Evolutionary conservation across 768 basidiomycete genomes (phyloP), one percentile per base, ranked within the genome.

Genomic region (Pisolithus microcarpus): DNA sequence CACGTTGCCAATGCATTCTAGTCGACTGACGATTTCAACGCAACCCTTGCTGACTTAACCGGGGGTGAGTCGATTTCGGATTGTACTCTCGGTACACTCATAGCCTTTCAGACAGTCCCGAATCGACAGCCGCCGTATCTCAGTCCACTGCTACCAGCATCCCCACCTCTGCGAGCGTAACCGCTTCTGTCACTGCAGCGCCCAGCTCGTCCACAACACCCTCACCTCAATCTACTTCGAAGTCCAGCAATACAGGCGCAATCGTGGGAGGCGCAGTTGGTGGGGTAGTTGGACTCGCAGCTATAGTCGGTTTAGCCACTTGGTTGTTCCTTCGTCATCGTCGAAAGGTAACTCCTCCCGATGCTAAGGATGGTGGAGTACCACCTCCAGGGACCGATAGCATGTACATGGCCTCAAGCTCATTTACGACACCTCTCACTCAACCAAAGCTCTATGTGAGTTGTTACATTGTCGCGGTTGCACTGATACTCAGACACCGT

Each of bases 201-300:
- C 44, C 61, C n/a, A 13, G 45, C 16, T 50, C 56, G 2, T 13
- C 52, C 18, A 45, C 56, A 26, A 6, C 57, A 5, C 44, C 34
- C 11, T 3, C 61, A 21, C 28, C 51, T 7, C 26, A 49, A 34
- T 10, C 42, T 21, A 28, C 53, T 39, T 42, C 57, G 44, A 54
- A 37, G 19, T 49, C 11, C n/a, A 49, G 56, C 16, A 67, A 78
- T 56, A 67, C 75, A 1, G 81, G 77, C 3, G 79, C 79, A 7
- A 84, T 85, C 38, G 72, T 77, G 2, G 82, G 83, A 38, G 83
- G 84, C n/a, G 77, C 85, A 37, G 72, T 77, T 1, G 82, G 80
- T 4, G 80, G 76, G 13, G 52, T 84, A 1, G 70, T 78, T 24
- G 71, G 63, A n/a, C 51, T 78, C 18, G 75, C 70, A 7, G 54